These are phyloP conservation scores for Wickerhamiella occidentalis DNA, from an alignment of 805 yeast species.

Conservation along the genomic window DNA sequence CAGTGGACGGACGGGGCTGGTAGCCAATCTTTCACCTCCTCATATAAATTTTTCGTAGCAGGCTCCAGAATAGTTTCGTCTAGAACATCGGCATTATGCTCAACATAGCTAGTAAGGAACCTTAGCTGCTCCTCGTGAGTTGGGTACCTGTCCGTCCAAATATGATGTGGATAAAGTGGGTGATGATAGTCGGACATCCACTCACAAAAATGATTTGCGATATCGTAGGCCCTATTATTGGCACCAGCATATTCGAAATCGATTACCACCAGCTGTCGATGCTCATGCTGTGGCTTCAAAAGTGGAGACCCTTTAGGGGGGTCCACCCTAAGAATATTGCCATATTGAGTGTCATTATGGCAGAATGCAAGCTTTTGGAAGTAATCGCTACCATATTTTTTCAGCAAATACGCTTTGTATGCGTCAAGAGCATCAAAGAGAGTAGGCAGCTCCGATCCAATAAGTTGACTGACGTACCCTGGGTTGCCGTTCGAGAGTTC, in stretches of 20 bases:
- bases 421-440: constrained; percentile 38
- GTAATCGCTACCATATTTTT: constrained; percentile 33
- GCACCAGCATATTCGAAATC: constrained; percentile 95
- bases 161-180: constrained; percentile 41
- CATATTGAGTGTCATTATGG: constrained; percentile 95
- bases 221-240: constrained; percentile 77
- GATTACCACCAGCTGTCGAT: constrained; percentile 73
- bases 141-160: constrained; percentile 54
- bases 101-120: constrained; percentile 66
- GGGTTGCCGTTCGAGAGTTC: constrained; percentile 31
- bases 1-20: constrained; percentile 67
- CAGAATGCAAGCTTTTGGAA: constrained; percentile 53
- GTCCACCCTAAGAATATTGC: constrained; percentile 61
- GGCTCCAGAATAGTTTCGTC: constrained; percentile 32
- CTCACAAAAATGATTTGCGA: constrained; percentile 87
- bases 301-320: constrained; percentile 42
- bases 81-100: constrained; percentile 28
- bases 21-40: constrained; percentile 67
- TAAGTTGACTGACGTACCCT: constrained; percentile 18
- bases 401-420: constrained; percentile 54
- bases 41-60: constrained; percentile 41
- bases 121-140: constrained; percentile 52
- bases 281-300: constrained; percentile 38
- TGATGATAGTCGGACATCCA: constrained; percentile 94
- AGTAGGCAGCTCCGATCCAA: constrained; percentile 21